A percentile compares a stretch with the other conserved stretches of the same genome.
phyloP scores from a whole-genome alignment of 2,329 filamentous ascomycete species.

The Tolypocladium ophioglossoides region DNA sequence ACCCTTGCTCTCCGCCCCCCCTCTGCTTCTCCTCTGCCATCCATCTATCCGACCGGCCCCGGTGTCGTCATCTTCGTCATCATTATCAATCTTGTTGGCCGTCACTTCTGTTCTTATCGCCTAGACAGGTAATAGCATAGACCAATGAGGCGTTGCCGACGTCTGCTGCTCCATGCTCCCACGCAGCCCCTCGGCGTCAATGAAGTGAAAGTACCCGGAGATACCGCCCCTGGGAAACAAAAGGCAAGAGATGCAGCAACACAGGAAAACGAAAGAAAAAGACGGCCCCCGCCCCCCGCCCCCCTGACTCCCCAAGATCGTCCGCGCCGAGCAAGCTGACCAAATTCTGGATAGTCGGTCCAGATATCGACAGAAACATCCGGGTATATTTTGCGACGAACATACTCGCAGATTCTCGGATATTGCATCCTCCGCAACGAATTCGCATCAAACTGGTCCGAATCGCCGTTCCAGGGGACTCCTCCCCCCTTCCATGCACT shows the following conservation, averaged over 20 bases:
- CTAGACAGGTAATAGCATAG: constrained; percentile 5
- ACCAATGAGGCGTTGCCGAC: constrained; percentile 1
- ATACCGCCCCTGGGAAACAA: background rate
- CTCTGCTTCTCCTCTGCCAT: background rate
- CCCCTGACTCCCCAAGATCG: background rate
- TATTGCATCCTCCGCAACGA: constrained; percentile 1
- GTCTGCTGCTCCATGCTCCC: background rate
- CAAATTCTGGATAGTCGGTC: constrained; percentile 4
- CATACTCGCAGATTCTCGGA: constrained; percentile 5
- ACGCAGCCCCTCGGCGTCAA: background rate
- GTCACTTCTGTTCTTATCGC: constrained; percentile 3
- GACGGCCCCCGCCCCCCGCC: background rate
- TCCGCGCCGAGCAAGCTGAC: background rate
- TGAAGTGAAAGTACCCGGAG: constrained; percentile 1
- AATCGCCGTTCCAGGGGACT: background rate
- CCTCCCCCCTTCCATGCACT: background rate
- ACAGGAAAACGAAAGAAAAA: constrained; percentile 4
- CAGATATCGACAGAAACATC: constrained; percentile 10
- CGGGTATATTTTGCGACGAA: constrained; percentile 8
- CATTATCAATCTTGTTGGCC: constrained; percentile 6
- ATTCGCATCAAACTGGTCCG: background rate
- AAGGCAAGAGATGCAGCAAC: background rate
- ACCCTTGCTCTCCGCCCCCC: background rate
- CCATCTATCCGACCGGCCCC: background rate
- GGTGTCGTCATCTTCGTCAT: constrained; percentile 5